These are phyloP conservation scores for Pythium grandisporangium DNA, from an alignment of 352 stramenopile genomes.

Conservation along the genomic window DNA sequence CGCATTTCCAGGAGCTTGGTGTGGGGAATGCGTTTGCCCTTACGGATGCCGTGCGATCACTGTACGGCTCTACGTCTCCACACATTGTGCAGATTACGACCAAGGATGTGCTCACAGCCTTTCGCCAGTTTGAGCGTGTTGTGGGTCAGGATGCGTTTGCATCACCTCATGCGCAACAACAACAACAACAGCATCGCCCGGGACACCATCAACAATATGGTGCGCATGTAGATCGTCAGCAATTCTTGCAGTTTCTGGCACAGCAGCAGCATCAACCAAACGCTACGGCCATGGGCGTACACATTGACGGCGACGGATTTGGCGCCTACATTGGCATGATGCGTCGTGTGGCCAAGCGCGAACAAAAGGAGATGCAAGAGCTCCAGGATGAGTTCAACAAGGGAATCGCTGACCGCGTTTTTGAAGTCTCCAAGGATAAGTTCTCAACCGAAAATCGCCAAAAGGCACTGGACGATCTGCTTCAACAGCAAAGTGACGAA, in stretches of 20 bases:
- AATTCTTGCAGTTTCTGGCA: slow-evolving; percentile 67
- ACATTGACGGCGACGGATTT: slow-evolving; percentile 56
- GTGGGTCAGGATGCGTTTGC: slow-evolving; percentile 54
- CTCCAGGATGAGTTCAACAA: slow-evolving; percentile 77
- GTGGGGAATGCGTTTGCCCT: slow-evolving; percentile 77
- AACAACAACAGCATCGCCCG: slow-evolving; percentile 9
- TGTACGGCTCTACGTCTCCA: slow-evolving; percentile 40
- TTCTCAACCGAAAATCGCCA: slow-evolving; percentile 78
- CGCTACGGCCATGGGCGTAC: slow-evolving; percentile 50
- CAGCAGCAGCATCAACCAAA: slow-evolving; percentile 60
- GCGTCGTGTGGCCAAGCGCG: slow-evolving; percentile 56
- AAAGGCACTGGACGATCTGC: slow-evolving; percentile 51
- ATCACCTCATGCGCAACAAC: not conserved
- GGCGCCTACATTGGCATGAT: slow-evolving; percentile 73
- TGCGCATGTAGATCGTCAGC: slow-evolving; percentile 37
- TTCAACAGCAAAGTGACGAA: slow-evolving; percentile 14
- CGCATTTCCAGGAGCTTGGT: slow-evolving; percentile 51
- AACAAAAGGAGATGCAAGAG: slow-evolving; percentile 74
- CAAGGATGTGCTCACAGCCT: slow-evolving; percentile 45
- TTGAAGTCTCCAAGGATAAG: slow-evolving; percentile 78
- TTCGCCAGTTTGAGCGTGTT: slow-evolving; percentile 61
- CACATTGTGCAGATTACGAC: slow-evolving; percentile 50
- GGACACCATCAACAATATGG: not conserved
- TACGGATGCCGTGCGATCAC: slow-evolving; percentile 64
- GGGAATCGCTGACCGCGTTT: slow-evolving; percentile 67